Conservation (phyloP, 257 asterid species). For the Solanum ossicruentum region DNA sequence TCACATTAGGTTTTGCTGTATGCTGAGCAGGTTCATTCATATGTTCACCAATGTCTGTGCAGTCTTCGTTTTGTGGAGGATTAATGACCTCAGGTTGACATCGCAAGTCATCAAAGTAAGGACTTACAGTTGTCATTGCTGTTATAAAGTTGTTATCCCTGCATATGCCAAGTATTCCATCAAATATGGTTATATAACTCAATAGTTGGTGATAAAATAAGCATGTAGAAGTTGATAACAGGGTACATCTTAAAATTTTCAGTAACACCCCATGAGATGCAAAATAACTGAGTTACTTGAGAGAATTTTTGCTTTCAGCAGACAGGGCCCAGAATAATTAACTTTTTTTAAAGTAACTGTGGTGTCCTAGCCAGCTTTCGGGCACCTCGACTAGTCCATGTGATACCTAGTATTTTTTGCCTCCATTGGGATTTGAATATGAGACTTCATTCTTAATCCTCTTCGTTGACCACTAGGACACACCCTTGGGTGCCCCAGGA, state of each 20-base stretch:
- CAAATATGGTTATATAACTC: background rate
- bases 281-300: background rate
- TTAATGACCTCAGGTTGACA: slow-evolving; percentile 24
- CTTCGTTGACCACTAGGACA: background rate
- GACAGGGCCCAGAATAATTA: background rate
- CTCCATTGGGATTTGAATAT: background rate
- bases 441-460: background rate
- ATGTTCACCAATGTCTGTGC: slow-evolving; percentile 13
- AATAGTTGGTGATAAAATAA: background rate
- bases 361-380: background rate
- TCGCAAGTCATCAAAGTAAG: slow-evolving; percentile 22
- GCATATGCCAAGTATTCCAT: background rate
- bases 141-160: background rate
- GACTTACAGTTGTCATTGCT: slow-evolving; percentile 16
- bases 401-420: background rate
- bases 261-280: background rate
- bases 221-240: background rate
- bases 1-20: slow-evolving; percentile 15
- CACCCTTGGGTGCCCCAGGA: background rate
- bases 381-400: background rate
- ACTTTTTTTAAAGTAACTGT: background rate
- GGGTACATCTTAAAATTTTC: background rate
- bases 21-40: slow-evolving; percentile 7
- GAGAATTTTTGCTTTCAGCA: background rate
- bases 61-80: slow-evolving; percentile 21